Base-by-base conservation (phyloP, 2,329 filamentous ascomycete genomes). In the Beauveria caledonica region DNA sequence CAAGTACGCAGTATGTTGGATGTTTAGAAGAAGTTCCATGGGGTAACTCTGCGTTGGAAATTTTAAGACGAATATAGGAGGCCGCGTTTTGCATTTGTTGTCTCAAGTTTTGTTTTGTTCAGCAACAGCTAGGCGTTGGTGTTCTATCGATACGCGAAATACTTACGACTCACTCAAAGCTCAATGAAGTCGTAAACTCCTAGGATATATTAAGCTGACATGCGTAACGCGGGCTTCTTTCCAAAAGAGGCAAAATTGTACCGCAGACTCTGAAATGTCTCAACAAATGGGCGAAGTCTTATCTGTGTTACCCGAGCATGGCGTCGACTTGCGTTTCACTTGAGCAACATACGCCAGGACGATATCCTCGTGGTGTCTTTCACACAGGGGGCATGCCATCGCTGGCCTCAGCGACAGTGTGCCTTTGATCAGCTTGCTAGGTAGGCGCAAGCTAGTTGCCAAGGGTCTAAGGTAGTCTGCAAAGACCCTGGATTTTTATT, bases 1-100 rank as follows among this genome's bases (percentile, higher is more conserved):
- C 77, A 82, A 66, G 71, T 84, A 6, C 75, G 73, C 66, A 85
- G 82, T 67, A 85, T 85, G 82, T 64, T 85, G 65, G 82, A 85
- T 65, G 67, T 85, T 15, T 85, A 70, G 25, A 53, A n/a, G 36
- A 33, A 15, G 10, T 19, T 39, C 5, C 15, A 36, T n/a, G n/a
- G 8, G 15, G 39, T 19, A 9, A 3, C 10, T 17, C 2, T 42
- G 39, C 36, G 17, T 9, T 36, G 13, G 13, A 50, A 49, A 15
- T 15, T 15, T 46, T 15, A 27, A 36, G 36, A 13, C 44, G 11
- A 46, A 42, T 11, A 15, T 46, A 6, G 19, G 39, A 59, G 29
- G 19, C 39, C 36, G 46, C 23, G 11, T 48, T 39, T 45, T 36
- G 27, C 17, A 50, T 27, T 17, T 17, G 13, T 25, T 10, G 11